Percentiles rank a stretch among this genome's conserved stretches.
phyloP scores from a whole-genome alignment of 371 early-diverging fungal species.

The Rhizopus microsporus region DNA sequence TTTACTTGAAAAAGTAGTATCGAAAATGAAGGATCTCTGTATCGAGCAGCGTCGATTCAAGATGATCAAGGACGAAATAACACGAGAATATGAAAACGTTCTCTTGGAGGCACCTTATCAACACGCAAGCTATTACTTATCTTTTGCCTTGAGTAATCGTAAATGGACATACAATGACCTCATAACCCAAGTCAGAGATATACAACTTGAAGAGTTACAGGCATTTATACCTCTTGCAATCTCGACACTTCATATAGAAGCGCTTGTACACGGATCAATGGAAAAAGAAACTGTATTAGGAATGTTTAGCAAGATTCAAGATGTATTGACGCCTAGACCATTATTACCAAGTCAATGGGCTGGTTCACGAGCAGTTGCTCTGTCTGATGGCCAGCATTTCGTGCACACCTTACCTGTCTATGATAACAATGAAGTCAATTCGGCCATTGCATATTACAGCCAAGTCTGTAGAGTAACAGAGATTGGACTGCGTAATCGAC shows the following conservation, averaged over 20 bases:
- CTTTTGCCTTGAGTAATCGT: slow-evolving; percentile 66
- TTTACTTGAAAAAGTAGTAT: slow-evolving; percentile 69
- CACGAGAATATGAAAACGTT: slow-evolving; percentile 68
- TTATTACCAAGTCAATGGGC: slow-evolving; percentile 64
- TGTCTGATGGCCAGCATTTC: slow-evolving; percentile 54
- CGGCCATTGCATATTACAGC: slow-evolving; percentile 79
- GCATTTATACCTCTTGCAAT: slow-evolving; percentile 68
- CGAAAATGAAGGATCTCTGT: slow-evolving; percentile 62
- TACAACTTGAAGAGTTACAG: slow-evolving; percentile 70
- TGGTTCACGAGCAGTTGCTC: slow-evolving; percentile 57
- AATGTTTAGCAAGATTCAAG: slow-evolving; percentile 55
- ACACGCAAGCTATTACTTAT: slow-evolving; percentile 74
- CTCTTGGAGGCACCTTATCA: slow-evolving; percentile 71
- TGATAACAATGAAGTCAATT: slow-evolving; percentile 79
- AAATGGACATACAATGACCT: slow-evolving; percentile 83
- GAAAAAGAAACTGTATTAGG: slow-evolving; percentile 58
- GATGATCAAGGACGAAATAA: slow-evolving; percentile 70
- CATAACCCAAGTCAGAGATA: slow-evolving; percentile 48
- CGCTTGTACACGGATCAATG: slow-evolving; percentile 84
- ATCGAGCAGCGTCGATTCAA: slow-evolving; percentile 71
- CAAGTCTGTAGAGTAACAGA: slow-evolving; percentile 62
- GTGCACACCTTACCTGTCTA: slow-evolving; percentile 61
- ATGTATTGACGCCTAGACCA: slow-evolving; percentile 53
- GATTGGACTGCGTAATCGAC: slow-evolving; percentile 52
- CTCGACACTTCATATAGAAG: slow-evolving; percentile 71